Percentiles rank a stretch among this genome's conserved stretches.
Evolutionary conservation across 2,329 filamentous ascomycete species (phyloP).

Genomic region (Onygena corvina): DNA sequence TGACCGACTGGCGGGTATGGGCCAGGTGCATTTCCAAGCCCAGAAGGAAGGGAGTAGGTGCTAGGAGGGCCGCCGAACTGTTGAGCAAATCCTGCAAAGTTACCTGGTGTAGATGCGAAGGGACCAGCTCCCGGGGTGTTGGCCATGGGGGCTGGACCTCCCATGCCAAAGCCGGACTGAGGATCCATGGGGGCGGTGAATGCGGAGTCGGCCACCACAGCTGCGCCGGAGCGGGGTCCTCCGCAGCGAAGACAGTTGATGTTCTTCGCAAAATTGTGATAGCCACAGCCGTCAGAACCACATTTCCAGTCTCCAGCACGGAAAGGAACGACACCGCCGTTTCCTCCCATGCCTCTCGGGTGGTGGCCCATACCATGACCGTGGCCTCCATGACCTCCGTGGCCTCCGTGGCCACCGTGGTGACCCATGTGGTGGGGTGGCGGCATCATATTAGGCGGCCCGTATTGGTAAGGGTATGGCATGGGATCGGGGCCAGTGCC

Average conservation of each 20-base stretch:
- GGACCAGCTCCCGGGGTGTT: conserved; percentile 64
- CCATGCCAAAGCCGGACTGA: conserved; percentile 71
- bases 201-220: conserved; percentile 85
- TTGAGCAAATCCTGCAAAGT: conserved; percentile 58
- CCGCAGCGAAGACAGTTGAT: conserved; percentile 94
- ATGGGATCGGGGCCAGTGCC: conserved; percentile 65
- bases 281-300: conserved; percentile 89
- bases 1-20: conserved; percentile 52
- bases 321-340: conserved; percentile 84
- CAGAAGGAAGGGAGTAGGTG: conserved; percentile 79
- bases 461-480: conserved; percentile 47
- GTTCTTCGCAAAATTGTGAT: conserved; percentile 99
- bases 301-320: conserved; percentile 98
- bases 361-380: conserved; percentile 47
- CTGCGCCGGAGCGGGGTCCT: conserved; percentile 83
- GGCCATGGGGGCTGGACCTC: conserved; percentile 64
- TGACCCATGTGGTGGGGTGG: conserved; percentile 62
- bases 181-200: conserved; percentile 78
- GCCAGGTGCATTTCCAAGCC: conserved; percentile 64
- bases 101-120: conserved; percentile 56
- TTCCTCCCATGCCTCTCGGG: conserved; percentile 53
- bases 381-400: conserved; percentile 45
- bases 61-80: conserved; percentile 76
- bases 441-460: conserved; percentile 67
- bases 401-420: conserved; percentile 44